Evolutionary conservation across 1,139 yeast species (phyloP).

Genomic region (Taphrina flavorubra): DNA sequence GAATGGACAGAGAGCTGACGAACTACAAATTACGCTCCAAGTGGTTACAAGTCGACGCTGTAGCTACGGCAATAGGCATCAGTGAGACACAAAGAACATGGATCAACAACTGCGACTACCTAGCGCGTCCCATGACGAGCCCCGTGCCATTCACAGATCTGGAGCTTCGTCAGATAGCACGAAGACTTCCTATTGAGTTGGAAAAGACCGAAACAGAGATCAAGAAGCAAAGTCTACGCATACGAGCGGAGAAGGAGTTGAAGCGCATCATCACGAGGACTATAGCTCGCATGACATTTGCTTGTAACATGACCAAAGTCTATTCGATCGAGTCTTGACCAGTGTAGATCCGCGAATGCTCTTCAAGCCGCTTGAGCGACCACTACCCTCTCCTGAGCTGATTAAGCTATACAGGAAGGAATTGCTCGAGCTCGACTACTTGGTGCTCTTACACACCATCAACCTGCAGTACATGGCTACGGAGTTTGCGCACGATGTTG

Average conservation of each 20-base stretch:
- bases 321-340: background rate
- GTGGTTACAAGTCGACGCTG: background rate
- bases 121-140: background rate
- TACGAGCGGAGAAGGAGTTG: background rate
- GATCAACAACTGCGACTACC: constrained; percentile 5
- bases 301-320: background rate
- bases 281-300: background rate
- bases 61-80: constrained; percentile 1
- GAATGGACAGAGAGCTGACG: background rate
- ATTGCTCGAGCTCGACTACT: constrained; percentile 5
- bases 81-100: background rate
- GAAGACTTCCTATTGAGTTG: constrained; percentile 5
- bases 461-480: background rate
- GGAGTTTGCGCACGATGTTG: background rate
- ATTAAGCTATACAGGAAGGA: constrained; percentile 1
- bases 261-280: constrained; percentile 1
- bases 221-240: background rate
- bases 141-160: constrained; percentile 6
- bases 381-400: constrained; percentile 2
- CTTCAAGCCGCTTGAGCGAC: constrained; percentile 2
- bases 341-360: constrained; percentile 7
- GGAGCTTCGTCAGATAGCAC: constrained; percentile 7
- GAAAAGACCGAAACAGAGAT: constrained; percentile 7
- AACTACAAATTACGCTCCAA: constrained; percentile 6
- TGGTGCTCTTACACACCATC: constrained; percentile 6